Conservation (phyloP, 495 filamentous ascomycete species). For the Penicillium macrosclerotiorum region DNA sequence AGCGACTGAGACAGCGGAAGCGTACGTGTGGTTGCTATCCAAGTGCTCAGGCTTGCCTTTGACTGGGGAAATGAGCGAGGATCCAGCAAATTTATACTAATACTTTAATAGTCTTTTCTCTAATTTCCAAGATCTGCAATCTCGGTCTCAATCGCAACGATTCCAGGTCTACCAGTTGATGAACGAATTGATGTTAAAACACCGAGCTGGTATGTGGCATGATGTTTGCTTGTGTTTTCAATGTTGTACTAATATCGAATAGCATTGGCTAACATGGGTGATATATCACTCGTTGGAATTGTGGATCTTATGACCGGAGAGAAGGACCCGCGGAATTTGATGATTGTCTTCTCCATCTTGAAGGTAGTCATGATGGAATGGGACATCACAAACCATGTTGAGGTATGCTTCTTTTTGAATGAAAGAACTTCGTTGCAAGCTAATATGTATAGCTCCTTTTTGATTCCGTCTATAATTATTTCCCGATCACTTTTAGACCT, state of each 20-base stretch:
- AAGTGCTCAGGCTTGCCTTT: too few relatives aligned
- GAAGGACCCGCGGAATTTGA: constrained; percentile 75
- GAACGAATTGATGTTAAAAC: constrained; percentile 62
- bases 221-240: background rate
- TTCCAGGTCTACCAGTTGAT: constrained; percentile 64
- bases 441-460: constrained; percentile 56
- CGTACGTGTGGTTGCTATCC: too few relatives aligned
- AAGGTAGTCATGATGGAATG: constrained; percentile 73
- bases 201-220: constrained; percentile 55
- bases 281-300: constrained; percentile 60
- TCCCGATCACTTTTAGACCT: constrained; percentile 74
- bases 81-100: constrained; percentile 13
- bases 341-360: constrained; percentile 73
- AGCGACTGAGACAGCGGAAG: constrained; percentile 46
- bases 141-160: constrained; percentile 59
- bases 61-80: constrained; percentile 1
- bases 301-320: constrained; percentile 70
- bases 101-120: constrained; percentile 39
- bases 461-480: constrained; percentile 75
- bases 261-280: constrained; percentile 54
- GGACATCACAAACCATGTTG: constrained; percentile 60
- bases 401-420: constrained; percentile 48
- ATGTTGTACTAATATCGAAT: constrained; percentile 14
- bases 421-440: background rate
- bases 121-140: constrained; percentile 58